Conservation (phyloP, 768 basidiomycete genomes). For the Rhodotorula toruloides region DNA sequence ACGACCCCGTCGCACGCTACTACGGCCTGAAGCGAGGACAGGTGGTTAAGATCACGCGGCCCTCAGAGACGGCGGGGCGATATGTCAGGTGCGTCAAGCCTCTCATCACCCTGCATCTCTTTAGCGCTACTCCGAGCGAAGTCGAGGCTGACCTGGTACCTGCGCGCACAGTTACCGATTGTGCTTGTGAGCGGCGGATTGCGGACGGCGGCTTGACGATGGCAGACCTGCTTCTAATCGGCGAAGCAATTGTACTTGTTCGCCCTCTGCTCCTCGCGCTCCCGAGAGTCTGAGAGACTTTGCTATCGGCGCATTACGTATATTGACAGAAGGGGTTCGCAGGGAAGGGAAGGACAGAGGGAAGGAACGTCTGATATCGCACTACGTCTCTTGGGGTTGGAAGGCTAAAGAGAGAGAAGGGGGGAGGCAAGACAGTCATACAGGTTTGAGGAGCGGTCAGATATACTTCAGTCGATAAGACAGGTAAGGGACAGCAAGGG, state of each 20-base stretch:
- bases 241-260: background rate
- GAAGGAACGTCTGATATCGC: too few relatives aligned
- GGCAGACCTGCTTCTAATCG: too few relatives aligned
- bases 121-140: too few relatives aligned
- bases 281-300: too few relatives aligned
- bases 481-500: too few relatives aligned
- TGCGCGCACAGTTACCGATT: conserved; percentile 7
- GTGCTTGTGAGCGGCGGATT: conserved; percentile 10
- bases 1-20: conserved; percentile 96
- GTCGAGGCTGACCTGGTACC: background rate
- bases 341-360: background rate
- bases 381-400: too few relatives aligned
- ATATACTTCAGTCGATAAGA: too few relatives aligned
- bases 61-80: conserved; percentile 91
- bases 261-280: background rate
- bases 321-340: too few relatives aligned
- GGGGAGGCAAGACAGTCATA: background rate
- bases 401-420: background rate
- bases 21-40: conserved; percentile 92
- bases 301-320: too few relatives aligned
- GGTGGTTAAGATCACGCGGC: conserved; percentile 96
- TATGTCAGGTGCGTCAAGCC: conserved; percentile 49
- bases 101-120: background rate
- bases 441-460: too few relatives aligned
- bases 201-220: too few relatives aligned